A percentile compares a stretch with the other conserved stretches of the same genome.
Evolutionary conservation across 1,284 basidiomycete genomes (phyloP).

Genomic region (Laetiporus sulphureus): DNA sequence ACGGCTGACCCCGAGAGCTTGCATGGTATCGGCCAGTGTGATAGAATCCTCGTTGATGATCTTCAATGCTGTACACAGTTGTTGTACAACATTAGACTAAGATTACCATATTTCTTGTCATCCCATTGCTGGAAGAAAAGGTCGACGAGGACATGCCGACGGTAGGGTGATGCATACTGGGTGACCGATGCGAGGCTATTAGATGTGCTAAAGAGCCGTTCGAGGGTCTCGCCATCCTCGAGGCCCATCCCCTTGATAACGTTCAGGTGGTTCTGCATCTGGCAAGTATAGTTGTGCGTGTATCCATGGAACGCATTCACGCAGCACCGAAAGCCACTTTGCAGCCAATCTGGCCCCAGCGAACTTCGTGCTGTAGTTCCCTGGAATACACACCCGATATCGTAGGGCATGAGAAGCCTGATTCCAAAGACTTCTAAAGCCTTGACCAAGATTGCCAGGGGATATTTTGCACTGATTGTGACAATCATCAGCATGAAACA

Average conservation of each 20-base stretch:
- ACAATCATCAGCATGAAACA: conserved; percentile 9
- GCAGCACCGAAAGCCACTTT: conserved; percentile 1
- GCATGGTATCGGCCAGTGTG: conserved; percentile 2
- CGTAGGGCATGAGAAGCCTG: not conserved
- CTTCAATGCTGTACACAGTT: conserved; percentile 15
- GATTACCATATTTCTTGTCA: conserved; percentile 18
- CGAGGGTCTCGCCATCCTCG: conserved; percentile 24
- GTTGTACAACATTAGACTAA: conserved; percentile 16
- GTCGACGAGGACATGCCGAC: conserved; percentile 19
- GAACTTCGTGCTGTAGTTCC: conserved; percentile 1
- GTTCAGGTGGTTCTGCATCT: conserved; percentile 19
- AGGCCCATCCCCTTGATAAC: conserved; percentile 17
- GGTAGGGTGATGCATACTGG: conserved; percentile 19
- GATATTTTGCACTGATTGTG: conserved; percentile 27
- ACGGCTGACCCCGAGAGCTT: not conserved
- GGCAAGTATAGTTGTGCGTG: conserved; percentile 21
- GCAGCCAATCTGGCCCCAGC: conserved; percentile 10
- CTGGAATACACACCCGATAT: conserved; percentile 7
- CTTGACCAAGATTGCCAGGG: conserved; percentile 20
- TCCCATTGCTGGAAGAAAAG: conserved; percentile 23
- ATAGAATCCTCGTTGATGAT: conserved; percentile 5
- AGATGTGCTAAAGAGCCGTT: conserved; percentile 21
- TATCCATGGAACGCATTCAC: conserved; percentile 24
- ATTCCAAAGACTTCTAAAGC: conserved; percentile 17
- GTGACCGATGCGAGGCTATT: conserved; percentile 18